Conservation (phyloP, 257 asterid genomes). For the Solanum phureja region DNA sequence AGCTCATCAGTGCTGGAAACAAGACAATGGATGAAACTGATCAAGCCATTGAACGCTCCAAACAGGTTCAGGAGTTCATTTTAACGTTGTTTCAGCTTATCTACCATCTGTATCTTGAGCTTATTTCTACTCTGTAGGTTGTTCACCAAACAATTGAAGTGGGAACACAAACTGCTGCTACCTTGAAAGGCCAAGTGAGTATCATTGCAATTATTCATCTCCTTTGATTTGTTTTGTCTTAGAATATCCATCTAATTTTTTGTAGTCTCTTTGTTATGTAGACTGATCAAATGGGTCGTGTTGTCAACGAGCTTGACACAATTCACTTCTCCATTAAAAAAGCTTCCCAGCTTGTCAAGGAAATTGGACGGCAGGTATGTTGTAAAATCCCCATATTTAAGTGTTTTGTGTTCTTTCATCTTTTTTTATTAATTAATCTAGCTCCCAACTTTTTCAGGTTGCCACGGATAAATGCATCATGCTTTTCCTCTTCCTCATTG, state of each 20-base stretch:
- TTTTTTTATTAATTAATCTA: slow-evolving; percentile 3
- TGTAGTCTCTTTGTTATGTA: slow-evolving; percentile 13
- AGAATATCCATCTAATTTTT: background rate
- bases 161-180: slow-evolving; percentile 87
- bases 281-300: slow-evolving; percentile 99
- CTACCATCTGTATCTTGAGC: slow-evolving; percentile 4
- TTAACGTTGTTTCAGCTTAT: slow-evolving; percentile 3
- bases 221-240: background rate
- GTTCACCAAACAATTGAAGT: slow-evolving; percentile 97
- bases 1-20: slow-evolving; percentile 72
- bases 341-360: slow-evolving; percentile 97
- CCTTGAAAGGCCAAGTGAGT: slow-evolving; percentile 94
- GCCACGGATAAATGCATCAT: slow-evolving; percentile 96
- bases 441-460: slow-evolving; percentile 44
- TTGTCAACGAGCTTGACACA: slow-evolving; percentile 90
- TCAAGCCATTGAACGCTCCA: slow-evolving; percentile 97
- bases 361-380: slow-evolving; percentile 92
- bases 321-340: slow-evolving; percentile 91
- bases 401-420: background rate
- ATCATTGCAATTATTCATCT: background rate
- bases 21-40: slow-evolving; percentile 95
- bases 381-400: background rate
- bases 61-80: slow-evolving; percentile 50
- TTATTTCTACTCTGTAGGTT: slow-evolving; percentile 40
- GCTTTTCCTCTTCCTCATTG: slow-evolving; percentile 79